A percentile compares a stretch with the other conserved stretches of the same genome.
Conservation (phyloP, 306 rosid species). For the Cicer cuneatum region DNA sequence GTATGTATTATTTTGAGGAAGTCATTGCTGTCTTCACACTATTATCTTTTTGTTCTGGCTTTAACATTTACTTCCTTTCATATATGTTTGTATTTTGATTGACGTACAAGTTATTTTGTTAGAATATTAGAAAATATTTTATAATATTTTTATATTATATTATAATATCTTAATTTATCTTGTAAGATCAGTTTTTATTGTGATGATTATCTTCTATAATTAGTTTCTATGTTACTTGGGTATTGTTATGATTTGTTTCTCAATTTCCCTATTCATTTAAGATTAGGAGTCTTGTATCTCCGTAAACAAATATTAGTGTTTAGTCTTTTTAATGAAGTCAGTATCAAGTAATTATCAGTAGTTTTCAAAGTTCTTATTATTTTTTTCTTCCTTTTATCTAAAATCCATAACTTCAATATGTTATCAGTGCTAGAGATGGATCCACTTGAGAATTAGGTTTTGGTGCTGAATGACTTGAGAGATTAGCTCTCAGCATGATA, state of each 20-base stretch:
- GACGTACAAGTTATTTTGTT: neutral
- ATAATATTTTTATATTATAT: neutral
- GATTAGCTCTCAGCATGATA: too few relatives aligned
- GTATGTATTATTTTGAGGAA: conserved; percentile 8
- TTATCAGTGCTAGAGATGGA: too few relatives aligned
- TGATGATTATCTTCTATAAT: neutral
- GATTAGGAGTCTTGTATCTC: conserved; percentile 1
- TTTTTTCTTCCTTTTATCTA: too few relatives aligned
- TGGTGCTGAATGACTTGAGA: too few relatives aligned
- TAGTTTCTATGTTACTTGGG: neutral
- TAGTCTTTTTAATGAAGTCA: neutral
- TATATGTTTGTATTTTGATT: conserved; percentile 2
- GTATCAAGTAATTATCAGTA: neutral
- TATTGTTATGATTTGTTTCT: neutral
- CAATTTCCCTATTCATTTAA: neutral
- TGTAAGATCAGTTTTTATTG: neutral
- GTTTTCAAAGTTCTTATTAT: neutral
- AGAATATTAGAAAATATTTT: neutral
- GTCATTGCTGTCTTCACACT: neutral
- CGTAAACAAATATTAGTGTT: neutral
- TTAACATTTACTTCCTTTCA: conserved; percentile 22
- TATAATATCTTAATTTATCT: neutral
- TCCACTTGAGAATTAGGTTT: too few relatives aligned
- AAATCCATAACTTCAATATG: too few relatives aligned
- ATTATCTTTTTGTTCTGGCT: conserved; percentile 22